Percentiles rank a stretch among this genome's conserved stretches.
These are phyloP conservation scores for Cladosporium oxysporum DNA, from an alignment of 2,329 filamentous ascomycete species.

Conservation along the genomic window DNA sequence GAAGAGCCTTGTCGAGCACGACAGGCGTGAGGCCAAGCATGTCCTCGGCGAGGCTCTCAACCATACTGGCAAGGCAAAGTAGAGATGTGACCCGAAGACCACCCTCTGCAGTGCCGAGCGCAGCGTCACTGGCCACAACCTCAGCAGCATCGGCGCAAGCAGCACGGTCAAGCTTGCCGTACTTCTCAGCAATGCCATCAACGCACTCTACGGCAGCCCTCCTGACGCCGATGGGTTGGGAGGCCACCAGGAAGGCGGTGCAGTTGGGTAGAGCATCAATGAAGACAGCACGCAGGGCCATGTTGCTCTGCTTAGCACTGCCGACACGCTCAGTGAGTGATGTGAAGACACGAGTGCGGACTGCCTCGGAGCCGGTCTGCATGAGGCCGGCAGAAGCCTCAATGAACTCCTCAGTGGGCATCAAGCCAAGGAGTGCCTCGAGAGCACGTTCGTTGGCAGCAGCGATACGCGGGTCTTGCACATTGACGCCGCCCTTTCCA, in stretches of 20 bases:
- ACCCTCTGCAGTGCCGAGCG: slow-evolving; percentile 72
- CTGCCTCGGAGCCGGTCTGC: slow-evolving; percentile 69
- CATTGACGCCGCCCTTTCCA: slow-evolving; percentile 27
- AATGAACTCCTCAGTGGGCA: slow-evolving; percentile 86
- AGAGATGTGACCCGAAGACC: slow-evolving; percentile 80
- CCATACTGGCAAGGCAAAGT: slow-evolving; percentile 82
- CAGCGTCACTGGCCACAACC: slow-evolving; percentile 73
- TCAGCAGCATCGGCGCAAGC: slow-evolving; percentile 70
- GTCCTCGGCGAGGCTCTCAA: slow-evolving; percentile 83
- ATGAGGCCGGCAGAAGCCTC: slow-evolving; percentile 83
- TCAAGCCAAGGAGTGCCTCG: slow-evolving; percentile 75
- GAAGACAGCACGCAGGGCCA: slow-evolving; percentile 71
- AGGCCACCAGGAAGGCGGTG: slow-evolving; percentile 72
- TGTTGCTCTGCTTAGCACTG: slow-evolving; percentile 69
- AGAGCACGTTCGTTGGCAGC: slow-evolving; percentile 66
- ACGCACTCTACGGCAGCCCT: slow-evolving; percentile 86
- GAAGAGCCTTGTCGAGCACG: slow-evolving; percentile 70
- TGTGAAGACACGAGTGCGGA: slow-evolving; percentile 74
- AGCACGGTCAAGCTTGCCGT: slow-evolving; percentile 85
- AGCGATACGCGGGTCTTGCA: slow-evolving; percentile 35
- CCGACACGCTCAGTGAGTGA: slow-evolving; percentile 80
- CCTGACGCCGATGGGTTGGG: slow-evolving; percentile 72
- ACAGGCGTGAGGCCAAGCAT: slow-evolving; percentile 80
- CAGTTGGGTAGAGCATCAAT: slow-evolving; percentile 38
- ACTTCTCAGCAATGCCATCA: slow-evolving; percentile 90